phyloP scores from a whole-genome alignment of 345 rosid species.

The Noccaea bulbosa region DNA sequence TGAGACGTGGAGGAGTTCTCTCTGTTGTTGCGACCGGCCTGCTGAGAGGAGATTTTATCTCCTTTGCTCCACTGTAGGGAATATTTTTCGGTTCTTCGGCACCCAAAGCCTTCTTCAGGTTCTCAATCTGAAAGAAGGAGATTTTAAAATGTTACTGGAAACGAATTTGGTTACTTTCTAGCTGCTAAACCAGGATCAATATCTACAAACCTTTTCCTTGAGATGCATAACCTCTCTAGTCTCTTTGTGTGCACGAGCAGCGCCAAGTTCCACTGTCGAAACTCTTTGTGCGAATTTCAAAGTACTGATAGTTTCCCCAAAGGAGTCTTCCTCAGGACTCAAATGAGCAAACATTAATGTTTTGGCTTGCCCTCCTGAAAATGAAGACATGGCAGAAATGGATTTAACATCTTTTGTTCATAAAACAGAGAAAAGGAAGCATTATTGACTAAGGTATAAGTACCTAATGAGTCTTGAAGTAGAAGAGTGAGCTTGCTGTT shows the following conservation, averaged over 20 bases:
- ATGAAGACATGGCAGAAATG: slow-evolving; percentile 8
- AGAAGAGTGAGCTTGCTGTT: slow-evolving; percentile 98
- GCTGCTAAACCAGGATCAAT: not conserved
- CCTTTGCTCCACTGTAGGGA: slow-evolving; percentile 45
- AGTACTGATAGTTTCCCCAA: slow-evolving; percentile 82
- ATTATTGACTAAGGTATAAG: slow-evolving; percentile 8
- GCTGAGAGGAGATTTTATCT: slow-evolving; percentile 49
- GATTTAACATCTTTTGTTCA: slow-evolving; percentile 1
- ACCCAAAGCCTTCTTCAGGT: slow-evolving; percentile 79
- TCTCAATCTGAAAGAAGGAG: slow-evolving; percentile 67
- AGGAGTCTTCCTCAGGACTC: slow-evolving; percentile 86
- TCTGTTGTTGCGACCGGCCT: slow-evolving; percentile 48
- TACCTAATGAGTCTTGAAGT: slow-evolving; percentile 93
- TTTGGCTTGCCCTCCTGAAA: slow-evolving; percentile 82
- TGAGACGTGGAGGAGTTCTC: slow-evolving; percentile 68
- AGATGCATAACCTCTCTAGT: slow-evolving; percentile 79
- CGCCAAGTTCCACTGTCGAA: slow-evolving; percentile 80
- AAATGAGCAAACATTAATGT: slow-evolving; percentile 94
- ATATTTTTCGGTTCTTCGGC: slow-evolving; percentile 53
- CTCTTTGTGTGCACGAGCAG: slow-evolving; percentile 80
- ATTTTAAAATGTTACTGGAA: slow-evolving; percentile 6
- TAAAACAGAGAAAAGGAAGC: not conserved
- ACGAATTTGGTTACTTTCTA: not conserved
- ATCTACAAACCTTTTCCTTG: slow-evolving; percentile 67
- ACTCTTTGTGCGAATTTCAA: slow-evolving; percentile 91